Base-by-base conservation (phyloP, 345 rosid genomes). In the Lepidium didymum region DNA sequence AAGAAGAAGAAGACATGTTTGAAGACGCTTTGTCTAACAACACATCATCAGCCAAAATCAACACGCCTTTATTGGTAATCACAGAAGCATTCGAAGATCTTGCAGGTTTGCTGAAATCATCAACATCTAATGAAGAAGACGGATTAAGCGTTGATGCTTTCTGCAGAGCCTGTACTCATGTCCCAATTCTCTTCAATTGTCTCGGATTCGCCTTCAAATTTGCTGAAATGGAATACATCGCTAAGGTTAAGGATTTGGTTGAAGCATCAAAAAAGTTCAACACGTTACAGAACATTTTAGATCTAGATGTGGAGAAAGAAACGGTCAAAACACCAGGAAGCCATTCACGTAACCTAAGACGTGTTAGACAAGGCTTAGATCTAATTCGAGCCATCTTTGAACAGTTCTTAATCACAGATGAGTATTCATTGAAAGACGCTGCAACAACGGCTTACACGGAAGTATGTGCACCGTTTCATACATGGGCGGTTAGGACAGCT, bases 151-250 rank as follows among this genome's bases (percentile, higher is more conserved):
- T 92, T 77, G 88, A 81, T 40, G 79, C 63, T 6, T 92, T 92
- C 45, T 84, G 91, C 36, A 77, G 67, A 0, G 89, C 96, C 0
- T 86, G 91, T 56, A 78, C 89, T 50, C 75, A 83, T 37, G 96
- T 92, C 36, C 75, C 95, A 33, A 78, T 87, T 56, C 81, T 92
- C 62, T 86, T 89, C 64, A 78, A 72, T 54, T 82, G 82, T 69
- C 96, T 92, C 1, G 98, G 98, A 51, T 83, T 92, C 52, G 96
- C 98, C 46, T 92, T 89, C 79, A 90, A 85, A 79, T 89, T 92
- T 55, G 96, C 96, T 8, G 93, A 89, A 79, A 62, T 85, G 71
- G 98, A 89, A 77, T 89, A 85, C 74, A 75, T 84, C 47, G 58
- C 86, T 66, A 92, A 92, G 86, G 96, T 92, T 55, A 68, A 64